These are phyloP conservation scores for Thermothelomyces thermophilus DNA, from an alignment of 2,329 filamentous ascomycete genomes.

Conservation along the genomic window DNA sequence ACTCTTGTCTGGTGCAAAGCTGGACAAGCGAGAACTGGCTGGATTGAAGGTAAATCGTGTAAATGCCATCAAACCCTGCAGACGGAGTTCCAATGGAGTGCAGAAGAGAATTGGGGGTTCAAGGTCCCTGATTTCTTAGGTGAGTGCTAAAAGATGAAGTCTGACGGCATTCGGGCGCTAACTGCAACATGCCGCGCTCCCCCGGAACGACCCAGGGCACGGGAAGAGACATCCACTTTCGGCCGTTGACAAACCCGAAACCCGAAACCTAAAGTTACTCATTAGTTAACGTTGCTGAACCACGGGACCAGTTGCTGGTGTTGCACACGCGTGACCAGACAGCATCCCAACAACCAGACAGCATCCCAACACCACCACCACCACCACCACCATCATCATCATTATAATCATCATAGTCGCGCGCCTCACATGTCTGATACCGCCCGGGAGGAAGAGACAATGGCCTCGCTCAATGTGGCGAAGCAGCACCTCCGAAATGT, in stretches of 20 bases:
- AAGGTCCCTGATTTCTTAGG: background rate
- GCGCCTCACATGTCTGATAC: constrained; percentile 10
- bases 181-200: no score
- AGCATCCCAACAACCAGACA: background rate
- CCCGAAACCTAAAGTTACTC: background rate
- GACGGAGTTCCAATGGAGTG: no score
- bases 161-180: background rate
- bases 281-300: no score
- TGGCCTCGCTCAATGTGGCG: constrained; percentile 55
- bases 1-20: no score
- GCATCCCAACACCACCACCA: no score
- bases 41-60: no score
- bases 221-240: background rate
- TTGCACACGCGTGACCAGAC: background rate
- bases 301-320: background rate
- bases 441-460: constrained; percentile 28
- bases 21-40: no score
- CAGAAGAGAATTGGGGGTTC: background rate
- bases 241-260: no score
- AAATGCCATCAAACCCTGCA: no score
- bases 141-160: background rate
- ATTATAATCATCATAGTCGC: background rate
- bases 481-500: constrained; percentile 69
- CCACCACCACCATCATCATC: no score
- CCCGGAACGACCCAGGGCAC: no score